phyloP scores from a whole-genome alignment of 192 early-diverging fungal species.

The Haplosporangium gracile region DNA sequence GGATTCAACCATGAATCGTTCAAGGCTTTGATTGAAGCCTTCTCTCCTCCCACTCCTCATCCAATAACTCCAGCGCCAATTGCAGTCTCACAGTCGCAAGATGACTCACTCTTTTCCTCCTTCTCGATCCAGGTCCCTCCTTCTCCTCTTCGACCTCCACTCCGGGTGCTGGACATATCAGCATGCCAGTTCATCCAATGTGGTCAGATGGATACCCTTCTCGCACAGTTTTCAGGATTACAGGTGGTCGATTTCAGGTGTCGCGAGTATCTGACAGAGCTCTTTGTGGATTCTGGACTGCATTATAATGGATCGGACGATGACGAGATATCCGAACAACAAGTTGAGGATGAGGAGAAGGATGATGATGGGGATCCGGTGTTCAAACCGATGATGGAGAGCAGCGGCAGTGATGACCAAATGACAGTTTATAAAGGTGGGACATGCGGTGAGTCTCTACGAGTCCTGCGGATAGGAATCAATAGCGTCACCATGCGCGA shows the following conservation, averaged over 20 bases:
- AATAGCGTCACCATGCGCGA: not conserved
- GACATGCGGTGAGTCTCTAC: not conserved
- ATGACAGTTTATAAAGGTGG: no score
- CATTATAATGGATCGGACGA: not conserved
- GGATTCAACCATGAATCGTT: not conserved
- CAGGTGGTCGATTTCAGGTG: not conserved
- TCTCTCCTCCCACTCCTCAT: not conserved
- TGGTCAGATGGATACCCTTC: not conserved
- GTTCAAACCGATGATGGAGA: not conserved
- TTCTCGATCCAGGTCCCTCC: not conserved
- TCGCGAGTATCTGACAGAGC: not conserved
- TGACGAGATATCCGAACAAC: no score
- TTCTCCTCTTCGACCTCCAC: not conserved
- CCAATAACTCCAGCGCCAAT: not conserved
- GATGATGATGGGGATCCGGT: not conserved
- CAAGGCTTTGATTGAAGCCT: not conserved
- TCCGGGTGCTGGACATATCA: not conserved
- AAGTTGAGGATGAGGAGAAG: not conserved
- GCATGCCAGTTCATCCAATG: not conserved
- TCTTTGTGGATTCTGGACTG: not conserved
- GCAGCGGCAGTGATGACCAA: not conserved
- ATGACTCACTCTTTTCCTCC: no score
- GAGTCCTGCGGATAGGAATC: not conserved
- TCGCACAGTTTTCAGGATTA: not conserved
- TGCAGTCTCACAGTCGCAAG: no score